Evolutionary conservation across 345 rosid genomes (phyloP), one percentile per base, ranked within the genome.

Genomic region (Anastatica hierochuntica): DNA sequence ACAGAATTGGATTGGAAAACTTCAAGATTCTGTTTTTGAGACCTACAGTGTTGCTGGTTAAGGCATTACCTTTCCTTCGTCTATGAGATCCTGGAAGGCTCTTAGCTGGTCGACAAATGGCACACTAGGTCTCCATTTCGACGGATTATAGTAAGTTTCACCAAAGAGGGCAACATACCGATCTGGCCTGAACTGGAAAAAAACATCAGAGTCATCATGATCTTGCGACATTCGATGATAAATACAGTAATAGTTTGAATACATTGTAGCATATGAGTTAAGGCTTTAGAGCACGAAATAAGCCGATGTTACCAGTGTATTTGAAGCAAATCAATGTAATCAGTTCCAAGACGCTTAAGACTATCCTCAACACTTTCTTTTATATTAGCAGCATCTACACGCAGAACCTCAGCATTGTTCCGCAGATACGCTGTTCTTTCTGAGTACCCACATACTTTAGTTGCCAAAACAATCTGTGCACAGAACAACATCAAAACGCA

Each of bases 281-380:
- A 12, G 17, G 2, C 19, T 12, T 21, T 2, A 21, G 40, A 20
- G 47, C 27, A 36, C 1, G 15, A 63, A 60, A 44, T 16, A 44
- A 33, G 49, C 4, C 20, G 13, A 37, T 43, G 34, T 73, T 76
- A 86, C 96, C 98, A 86, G 58, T 90, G 98, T 67, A 90, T 86
- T 75, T 90, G 98, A 73, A 90, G 63, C 75, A 86, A 68, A 65
- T 84, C 98, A 56, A 90, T 82, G 72, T 90, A 86, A 61, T 90
- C 98, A 14, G 89, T 90, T 56, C 80, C 79, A 24, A 90, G 87
- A 33, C 95, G 88, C 69, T 84, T 79, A 24, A 90, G 95, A 70
- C 96, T 90, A 63, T 90, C 79, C 75, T 90, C 98, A 12, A 90
- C 96, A 30, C 98, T 86, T 63, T 90, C 95, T 71, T 63, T 90